phyloP scores from a whole-genome alignment of 768 basidiomycete species.

The Dioszegia crocea region DNA sequence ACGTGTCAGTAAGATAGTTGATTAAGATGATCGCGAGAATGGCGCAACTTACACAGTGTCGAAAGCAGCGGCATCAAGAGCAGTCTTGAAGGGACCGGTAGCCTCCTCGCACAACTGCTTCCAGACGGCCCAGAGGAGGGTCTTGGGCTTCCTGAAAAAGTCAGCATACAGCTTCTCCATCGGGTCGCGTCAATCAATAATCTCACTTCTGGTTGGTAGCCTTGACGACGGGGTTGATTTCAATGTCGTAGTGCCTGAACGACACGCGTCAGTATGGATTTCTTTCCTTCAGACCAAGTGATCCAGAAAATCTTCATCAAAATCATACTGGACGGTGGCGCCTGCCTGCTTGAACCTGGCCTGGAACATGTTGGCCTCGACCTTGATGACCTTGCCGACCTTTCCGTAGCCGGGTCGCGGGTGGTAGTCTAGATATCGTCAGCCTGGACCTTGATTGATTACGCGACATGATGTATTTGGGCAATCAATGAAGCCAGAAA shows the following conservation, averaged over 20 bases:
- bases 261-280: not conserved
- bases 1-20: not conserved
- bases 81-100: slow-evolving; percentile 22
- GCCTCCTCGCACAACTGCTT: slow-evolving; percentile 27
- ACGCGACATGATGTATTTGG: too few relatives aligned
- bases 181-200: not conserved
- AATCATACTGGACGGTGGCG: slow-evolving; percentile 18
- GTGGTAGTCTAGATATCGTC: slow-evolving; percentile 16
- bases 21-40: not conserved
- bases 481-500: too few relatives aligned
- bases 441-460: not conserved
- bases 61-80: slow-evolving; percentile 31
- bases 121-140: slow-evolving; percentile 35
- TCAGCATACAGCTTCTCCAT: not conserved
- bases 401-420: slow-evolving; percentile 29
- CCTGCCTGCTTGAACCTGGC: slow-evolving; percentile 37
- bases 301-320: not conserved
- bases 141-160: slow-evolving; percentile 28
- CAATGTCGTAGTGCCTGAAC: slow-evolving; percentile 46
- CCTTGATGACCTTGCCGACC: slow-evolving; percentile 29
- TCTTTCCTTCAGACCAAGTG: not conserved
- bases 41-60: slow-evolving; percentile 31
- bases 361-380: slow-evolving; percentile 41
- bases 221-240: slow-evolving; percentile 48
- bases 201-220: slow-evolving; percentile 43